Percentiles rank a stretch among this genome's conserved stretches.
phyloP scores from a whole-genome alignment of 768 basidiomycete species.

The Collybiopsis confluens region DNA sequence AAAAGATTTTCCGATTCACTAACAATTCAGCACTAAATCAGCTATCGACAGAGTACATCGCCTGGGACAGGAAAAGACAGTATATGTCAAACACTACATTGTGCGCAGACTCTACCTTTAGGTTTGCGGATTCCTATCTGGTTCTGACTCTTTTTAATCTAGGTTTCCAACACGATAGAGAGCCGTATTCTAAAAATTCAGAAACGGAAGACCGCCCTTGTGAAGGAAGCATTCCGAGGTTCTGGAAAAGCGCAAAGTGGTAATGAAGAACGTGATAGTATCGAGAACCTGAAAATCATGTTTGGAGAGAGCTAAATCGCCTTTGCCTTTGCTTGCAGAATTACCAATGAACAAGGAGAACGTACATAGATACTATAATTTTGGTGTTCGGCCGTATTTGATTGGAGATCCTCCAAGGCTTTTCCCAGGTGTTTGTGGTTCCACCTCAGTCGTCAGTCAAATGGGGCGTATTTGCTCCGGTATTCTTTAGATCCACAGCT shows the following conservation, averaged over 20 bases:
- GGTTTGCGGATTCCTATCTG: neutral
- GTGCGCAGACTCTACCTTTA: slow-evolving; percentile 32
- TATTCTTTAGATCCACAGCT: neutral
- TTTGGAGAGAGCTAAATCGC: slow-evolving; percentile 41
- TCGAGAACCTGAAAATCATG: slow-evolving; percentile 81
- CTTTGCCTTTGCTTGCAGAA: neutral
- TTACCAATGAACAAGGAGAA: too few species aligned
- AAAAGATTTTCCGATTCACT: neutral
- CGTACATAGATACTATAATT: too few species aligned
- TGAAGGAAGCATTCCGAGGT: slow-evolving; percentile 78
- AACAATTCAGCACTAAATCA: slow-evolving; percentile 16
- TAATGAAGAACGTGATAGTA: slow-evolving; percentile 60
- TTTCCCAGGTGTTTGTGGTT: too few species aligned
- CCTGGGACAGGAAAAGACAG: slow-evolving; percentile 78
- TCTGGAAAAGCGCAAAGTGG: slow-evolving; percentile 31
- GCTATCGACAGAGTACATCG: slow-evolving; percentile 86
- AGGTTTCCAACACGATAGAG: slow-evolving; percentile 77
- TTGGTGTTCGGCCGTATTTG: too few species aligned
- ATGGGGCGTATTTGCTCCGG: too few species aligned
- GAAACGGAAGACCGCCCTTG: slow-evolving; percentile 80
- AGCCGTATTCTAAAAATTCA: slow-evolving; percentile 79
- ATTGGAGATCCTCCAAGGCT: too few species aligned
- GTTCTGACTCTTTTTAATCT: neutral
- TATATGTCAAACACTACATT: slow-evolving; percentile 83
- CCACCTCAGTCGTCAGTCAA: too few species aligned